Evolutionary conservation across 2,329 filamentous ascomycete species (phyloP), one percentile per base, ranked within the genome.

Genomic region (Fusarium sp.): DNA sequence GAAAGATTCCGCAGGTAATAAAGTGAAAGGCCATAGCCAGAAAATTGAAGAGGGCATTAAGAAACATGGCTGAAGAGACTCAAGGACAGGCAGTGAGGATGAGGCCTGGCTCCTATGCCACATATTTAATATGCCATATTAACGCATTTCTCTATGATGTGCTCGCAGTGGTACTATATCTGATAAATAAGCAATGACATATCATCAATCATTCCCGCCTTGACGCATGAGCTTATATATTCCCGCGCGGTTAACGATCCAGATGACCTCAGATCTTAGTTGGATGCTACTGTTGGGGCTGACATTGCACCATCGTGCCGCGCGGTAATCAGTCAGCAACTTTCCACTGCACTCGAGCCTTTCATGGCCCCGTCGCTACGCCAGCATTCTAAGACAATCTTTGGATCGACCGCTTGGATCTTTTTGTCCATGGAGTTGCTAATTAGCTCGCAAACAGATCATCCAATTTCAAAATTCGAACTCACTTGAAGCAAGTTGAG

Each of bases 61-160:
- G 21, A 44, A n/a, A 30, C 59, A 61, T 57, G 3, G 10, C 7
- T 9, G 19, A 5, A 2, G 15, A 3, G 18, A 8, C 21, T 18
- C 3, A 6, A 1, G 4, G 4, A 21, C 1, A 5, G 13, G 1
- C 1, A 7, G 0, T 5, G 2, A 33, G 28, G 4, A 3, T 13
- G 21, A 9, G 9, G 19, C 6, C 10, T 33, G 1, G 15, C 1
- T 35, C 12, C 8, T 4, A 25, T 21, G 33, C 18, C 25, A n/a
- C 12, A 11, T 40, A 25, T 40, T 40, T 52, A 38, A 52, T 1
- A 11, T 10, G 4, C 18, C 12, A 13, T 33, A 33, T 33, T 13
- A 13, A 6, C 6, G 12, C 21, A 25, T 16, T 5, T 8, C 10
- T 46, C 40, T 4, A 6, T 25, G 3, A 7, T 21, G 13, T 52